Base-by-base conservation (phyloP, 768 basidiomycete genomes). In the Leucosporidium creatinivorum region DNA sequence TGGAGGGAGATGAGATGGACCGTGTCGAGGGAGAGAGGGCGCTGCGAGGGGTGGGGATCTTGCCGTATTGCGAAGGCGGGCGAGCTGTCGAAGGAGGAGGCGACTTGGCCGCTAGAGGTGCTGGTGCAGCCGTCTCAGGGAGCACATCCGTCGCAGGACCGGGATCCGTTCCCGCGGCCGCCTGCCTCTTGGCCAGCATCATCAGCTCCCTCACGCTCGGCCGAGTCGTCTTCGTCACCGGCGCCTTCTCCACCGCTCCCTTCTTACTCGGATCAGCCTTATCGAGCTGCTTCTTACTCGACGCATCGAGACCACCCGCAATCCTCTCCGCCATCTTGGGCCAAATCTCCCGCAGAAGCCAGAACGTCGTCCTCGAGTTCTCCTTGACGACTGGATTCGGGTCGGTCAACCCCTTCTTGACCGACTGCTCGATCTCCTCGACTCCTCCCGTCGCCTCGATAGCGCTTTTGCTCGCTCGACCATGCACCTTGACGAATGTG, bases 311-410 rank as follows among this genome's bases (percentile, higher is more conserved):
- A 1, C 80, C 76, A 61, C 85, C 84, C 66, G 92, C 73, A 61
- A 97, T 84, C 18, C 78, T 73, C 15, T 76, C 76, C n/a, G 85
- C 91, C 64, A 83, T 81, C 51, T 87, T 86, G 48, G 83, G 82
- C 91, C 92, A 97, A 3, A 90, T 78, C 4, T 79, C 78, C 55
- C 89, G 82, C 73, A 90, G 91, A 44, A 81, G 79, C 93, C 94
- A 97, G 78, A 88, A 99, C 33, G 83, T 79, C 3, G 80, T 75
- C 39, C 96, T 84, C 2, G 86, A 86, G 51, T 79, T 81, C 74
- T 92, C 91, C 66, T 86, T 82, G 26, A 92, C 92, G 49, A 82
- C 81, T 23, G 90, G 86, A 77, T 90, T 96, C 4, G 87, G 78
- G 77, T 99, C 96, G 1, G 75, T 82, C 56, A 99, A 77, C 4